Conservation (phyloP, 176 grass and related monocot species). For the Tuctoria greenei region DNA sequence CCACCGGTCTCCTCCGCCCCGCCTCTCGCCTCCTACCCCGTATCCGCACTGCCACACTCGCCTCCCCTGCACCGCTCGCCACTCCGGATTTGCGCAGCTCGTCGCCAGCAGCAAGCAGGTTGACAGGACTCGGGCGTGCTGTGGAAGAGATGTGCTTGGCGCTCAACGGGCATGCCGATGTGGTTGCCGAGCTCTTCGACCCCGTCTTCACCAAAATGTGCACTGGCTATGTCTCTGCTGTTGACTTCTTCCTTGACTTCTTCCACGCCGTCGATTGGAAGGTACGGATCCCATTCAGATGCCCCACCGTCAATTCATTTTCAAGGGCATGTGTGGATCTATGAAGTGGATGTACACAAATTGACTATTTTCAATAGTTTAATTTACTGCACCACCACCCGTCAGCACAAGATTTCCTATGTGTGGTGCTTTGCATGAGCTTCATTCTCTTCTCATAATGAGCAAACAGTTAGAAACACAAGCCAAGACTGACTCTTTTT, state of each 20-base stretch:
- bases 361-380: neutral
- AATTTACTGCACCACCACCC: neutral
- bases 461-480: neutral
- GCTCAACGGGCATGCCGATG: conserved; percentile 77
- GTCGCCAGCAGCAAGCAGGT: neutral
- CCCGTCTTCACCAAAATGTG: conserved; percentile 71
- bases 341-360: neutral
- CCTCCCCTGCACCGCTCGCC: too few relatives aligned
- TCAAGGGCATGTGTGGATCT: neutral
- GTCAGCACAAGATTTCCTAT: neutral
- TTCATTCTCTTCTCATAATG: neutral
- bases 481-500: neutral
- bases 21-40: too few relatives aligned
- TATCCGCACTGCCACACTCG: too few relatives aligned
- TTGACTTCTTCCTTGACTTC: conserved; percentile 77
- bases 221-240: conserved; percentile 62
- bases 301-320: too few relatives aligned
- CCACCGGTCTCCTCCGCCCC: too few relatives aligned
- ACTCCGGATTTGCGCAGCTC: too few relatives aligned
- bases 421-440: neutral
- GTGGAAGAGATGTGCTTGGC: conserved; percentile 74
- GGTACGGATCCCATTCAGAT: too few relatives aligned
- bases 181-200: conserved; percentile 65
- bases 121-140: conserved; percentile 32
- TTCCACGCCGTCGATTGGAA: conserved; percentile 97